These are phyloP conservation scores for Rhodamnia argentea DNA, from an alignment of 345 rosid species.

Conservation along the genomic window DNA sequence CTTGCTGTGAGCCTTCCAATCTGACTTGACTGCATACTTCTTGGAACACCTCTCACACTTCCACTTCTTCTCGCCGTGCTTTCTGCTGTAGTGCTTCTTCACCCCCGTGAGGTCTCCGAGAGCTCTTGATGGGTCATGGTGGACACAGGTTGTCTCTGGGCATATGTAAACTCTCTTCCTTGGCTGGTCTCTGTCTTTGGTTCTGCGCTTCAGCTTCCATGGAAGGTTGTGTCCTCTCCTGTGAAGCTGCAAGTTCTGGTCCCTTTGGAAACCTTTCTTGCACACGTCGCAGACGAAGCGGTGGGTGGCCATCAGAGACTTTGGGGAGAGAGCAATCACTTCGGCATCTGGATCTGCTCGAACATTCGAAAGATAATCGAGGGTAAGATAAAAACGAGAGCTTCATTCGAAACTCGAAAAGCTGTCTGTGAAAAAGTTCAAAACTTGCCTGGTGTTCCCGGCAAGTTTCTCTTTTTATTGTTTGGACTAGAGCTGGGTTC, in stretches of 20 bases:
- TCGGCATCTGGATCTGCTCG: conserved; percentile 23
- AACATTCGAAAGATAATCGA: conserved; percentile 5
- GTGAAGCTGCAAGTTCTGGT: not conserved
- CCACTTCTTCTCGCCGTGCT: conserved; percentile 46
- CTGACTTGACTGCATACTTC: conserved; percentile 44
- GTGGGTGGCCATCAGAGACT: not conserved
- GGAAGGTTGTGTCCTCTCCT: not conserved
- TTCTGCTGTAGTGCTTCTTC: conserved; percentile 39
- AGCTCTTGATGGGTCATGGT: conserved; percentile 33
- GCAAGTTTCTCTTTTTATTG: conserved; percentile 58
- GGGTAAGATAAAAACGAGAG: not conserved
- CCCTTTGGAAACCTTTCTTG: not conserved
- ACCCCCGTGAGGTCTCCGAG: conserved; percentile 40
- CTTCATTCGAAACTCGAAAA: not conserved
- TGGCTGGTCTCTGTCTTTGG: conserved; percentile 12
- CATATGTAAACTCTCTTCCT: conserved; percentile 32
- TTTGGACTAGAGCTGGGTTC: conserved; percentile 41
- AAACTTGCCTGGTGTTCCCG: conserved; percentile 70
- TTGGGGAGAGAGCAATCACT: not conserved
- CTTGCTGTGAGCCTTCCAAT: conserved; percentile 46
- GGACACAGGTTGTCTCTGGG: conserved; percentile 38
- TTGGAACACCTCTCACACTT: conserved; percentile 43
- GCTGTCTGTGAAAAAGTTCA: not conserved
- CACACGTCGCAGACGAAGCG: not conserved
- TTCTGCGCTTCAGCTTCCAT: not conserved